Evolutionary conservation across 2,329 filamentous ascomycete species (phyloP), one percentile per base, ranked within the genome.

Genomic region (Cercospora sesami): DNA sequence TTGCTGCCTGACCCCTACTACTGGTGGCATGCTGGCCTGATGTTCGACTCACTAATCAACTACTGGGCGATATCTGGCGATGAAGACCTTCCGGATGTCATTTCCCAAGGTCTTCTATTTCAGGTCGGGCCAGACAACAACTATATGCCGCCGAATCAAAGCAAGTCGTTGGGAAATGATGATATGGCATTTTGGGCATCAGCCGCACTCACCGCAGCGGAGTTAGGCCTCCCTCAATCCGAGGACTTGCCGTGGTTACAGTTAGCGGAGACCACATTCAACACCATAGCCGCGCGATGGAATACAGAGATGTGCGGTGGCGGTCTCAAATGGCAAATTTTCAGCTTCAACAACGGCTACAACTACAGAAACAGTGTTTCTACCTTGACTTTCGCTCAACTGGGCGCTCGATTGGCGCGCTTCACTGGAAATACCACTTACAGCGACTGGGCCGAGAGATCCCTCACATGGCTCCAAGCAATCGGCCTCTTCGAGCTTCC

Each of bases 301-400:
- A 89, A 81, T 51, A 93, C 93, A 60, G 93, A 93, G 10, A 80
- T 71, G 87, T 90, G 71, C 6, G 36, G 36, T 42, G 36, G 36
- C 16, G 36, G 36, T 7, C 16, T 42, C 6, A 42, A 42, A 6
- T 96, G 93, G 93, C 92, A 96, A 81, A 93, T 96, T 72, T 94
- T 90, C 78, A 81, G 85, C 1, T 87, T 86, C 73, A 94, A 96
- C 77, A 88, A 88, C 69, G 93, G 92, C 14, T 89, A 93, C 77
- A 85, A 88, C 75, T 95, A 96, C 85, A 95, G 94, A 80, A 94
- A 94, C 81, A 86, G 89, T 16, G 87, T 94, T 73, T 89, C 89
- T 69, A 95, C 95, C 78, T 92, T 91, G 51, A 89, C 89, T n/a
- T 88, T 95, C 77, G 94, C 96, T 79, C 90, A 94, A 75, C 84